Percentiles rank a stretch among this genome's conserved stretches.
Evolutionary conservation across 495 filamentous ascomycete genomes (phyloP).

Genomic region (Aspergillus homomorphus): DNA sequence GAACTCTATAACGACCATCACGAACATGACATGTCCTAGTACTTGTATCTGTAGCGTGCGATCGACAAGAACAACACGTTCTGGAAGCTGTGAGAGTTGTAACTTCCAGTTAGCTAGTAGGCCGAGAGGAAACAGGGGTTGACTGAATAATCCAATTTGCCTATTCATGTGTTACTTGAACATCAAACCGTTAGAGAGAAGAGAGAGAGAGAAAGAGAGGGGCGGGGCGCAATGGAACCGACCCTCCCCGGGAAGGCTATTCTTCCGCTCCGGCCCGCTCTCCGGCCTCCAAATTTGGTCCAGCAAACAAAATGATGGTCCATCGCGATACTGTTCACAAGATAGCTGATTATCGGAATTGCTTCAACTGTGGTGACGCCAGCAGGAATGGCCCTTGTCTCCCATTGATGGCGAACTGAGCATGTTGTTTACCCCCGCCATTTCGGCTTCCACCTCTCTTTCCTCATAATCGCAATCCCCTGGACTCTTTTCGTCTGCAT

Average conservation of each 20-base stretch:
- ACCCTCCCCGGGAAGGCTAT: constrained; percentile 3
- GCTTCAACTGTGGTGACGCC: constrained; percentile 7
- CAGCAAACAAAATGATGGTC: not conserved
- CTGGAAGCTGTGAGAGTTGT: not conserved
- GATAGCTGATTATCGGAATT: not conserved
- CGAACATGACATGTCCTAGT: not conserved
- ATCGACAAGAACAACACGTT: constrained; percentile 10
- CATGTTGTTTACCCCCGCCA: constrained; percentile 20
- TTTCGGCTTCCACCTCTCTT: constrained; percentile 9
- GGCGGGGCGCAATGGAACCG: not conserved
- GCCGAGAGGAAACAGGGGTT: too few species aligned
- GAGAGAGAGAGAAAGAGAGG: too few species aligned
- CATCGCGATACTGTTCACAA: not conserved
- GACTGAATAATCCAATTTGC: too few species aligned
- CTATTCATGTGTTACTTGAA: too few species aligned
- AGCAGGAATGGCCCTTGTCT: constrained; percentile 8
- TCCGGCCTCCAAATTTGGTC: constrained; percentile 14
- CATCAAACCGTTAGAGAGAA: too few species aligned
- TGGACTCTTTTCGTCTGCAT: constrained; percentile 6
- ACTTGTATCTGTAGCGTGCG: constrained; percentile 1
- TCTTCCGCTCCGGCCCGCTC: constrained; percentile 25
- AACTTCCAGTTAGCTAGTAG: not conserved
- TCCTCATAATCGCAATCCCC: constrained; percentile 5
- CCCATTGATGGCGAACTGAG: constrained; percentile 17
- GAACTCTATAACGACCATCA: not conserved